phyloP scores from a whole-genome alignment of 805 yeast species.

The Hanseniaspora thailandica region DNA sequence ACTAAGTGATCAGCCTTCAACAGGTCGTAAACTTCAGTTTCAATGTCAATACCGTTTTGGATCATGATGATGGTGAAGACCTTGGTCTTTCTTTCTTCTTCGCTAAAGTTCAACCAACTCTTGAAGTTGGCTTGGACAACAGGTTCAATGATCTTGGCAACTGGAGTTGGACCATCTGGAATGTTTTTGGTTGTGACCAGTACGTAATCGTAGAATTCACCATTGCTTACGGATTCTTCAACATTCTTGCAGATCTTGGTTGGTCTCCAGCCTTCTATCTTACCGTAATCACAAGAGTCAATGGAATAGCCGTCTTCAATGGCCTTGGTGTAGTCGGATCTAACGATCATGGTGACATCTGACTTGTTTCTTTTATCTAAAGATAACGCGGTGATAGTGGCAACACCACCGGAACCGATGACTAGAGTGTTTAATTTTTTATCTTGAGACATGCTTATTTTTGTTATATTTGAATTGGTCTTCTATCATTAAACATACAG shows the following conservation, averaged over 20 bases:
- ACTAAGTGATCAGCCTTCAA: slow-evolving; percentile 13
- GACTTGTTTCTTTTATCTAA: slow-evolving; percentile 38
- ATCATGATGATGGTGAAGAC: slow-evolving; percentile 42
- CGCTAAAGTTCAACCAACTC: slow-evolving; percentile 7
- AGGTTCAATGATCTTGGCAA: slow-evolving; percentile 41
- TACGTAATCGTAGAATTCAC: slow-evolving; percentile 39
- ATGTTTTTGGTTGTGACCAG: slow-evolving; percentile 52
- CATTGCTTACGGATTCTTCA: slow-evolving; percentile 32
- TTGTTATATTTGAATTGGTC: neutral
- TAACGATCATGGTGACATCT: slow-evolving; percentile 44
- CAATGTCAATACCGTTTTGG: slow-evolving; percentile 59
- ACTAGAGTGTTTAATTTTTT: slow-evolving; percentile 34
- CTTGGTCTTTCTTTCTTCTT: slow-evolving; percentile 14
- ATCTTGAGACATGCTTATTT: neutral
- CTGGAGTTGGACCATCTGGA: slow-evolving; percentile 38
- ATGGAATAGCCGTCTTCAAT: slow-evolving; percentile 40
- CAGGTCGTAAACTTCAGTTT: slow-evolving; percentile 36
- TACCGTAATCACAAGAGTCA: slow-evolving; percentile 49
- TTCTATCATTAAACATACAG: neutral
- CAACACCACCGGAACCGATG: slow-evolving; percentile 75
- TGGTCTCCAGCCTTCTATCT: slow-evolving; percentile 41
- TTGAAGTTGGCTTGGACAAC: slow-evolving; percentile 29
- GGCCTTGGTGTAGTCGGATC: slow-evolving; percentile 48
- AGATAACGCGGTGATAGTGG: slow-evolving; percentile 57
- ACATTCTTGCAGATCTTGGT: slow-evolving; percentile 30